Percentiles rank a stretch among this genome's conserved stretches.
These are phyloP conservation scores for Nitzschia sp. DNA, from an alignment of 108 stramenopile genomes.

Conservation along the genomic window DNA sequence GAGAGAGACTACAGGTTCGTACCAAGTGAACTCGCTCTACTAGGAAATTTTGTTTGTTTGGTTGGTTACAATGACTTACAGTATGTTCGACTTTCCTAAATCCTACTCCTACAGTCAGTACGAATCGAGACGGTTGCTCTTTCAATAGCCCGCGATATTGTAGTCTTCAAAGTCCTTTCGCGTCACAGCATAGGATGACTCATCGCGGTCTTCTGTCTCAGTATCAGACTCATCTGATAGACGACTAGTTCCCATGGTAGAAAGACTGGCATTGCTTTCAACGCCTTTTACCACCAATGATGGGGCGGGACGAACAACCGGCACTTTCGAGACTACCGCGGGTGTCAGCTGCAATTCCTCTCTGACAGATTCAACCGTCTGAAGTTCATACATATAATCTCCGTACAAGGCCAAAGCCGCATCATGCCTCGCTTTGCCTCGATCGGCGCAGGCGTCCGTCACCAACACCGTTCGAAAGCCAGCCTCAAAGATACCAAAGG, in stretches of 20 bases:
- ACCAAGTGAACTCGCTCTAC: too few species aligned
- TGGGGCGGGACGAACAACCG: not conserved
- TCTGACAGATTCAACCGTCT: slow-evolving; percentile 6
- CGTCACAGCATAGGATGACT: too few species aligned
- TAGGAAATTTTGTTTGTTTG: too few species aligned
- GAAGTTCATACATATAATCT: slow-evolving; percentile 69
- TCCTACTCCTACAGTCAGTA: too few species aligned
- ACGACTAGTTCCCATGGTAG: not conserved
- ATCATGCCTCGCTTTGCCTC: slow-evolving; percentile 55
- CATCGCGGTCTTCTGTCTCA: not conserved
- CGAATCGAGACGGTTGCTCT: too few species aligned
- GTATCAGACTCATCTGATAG: not conserved
- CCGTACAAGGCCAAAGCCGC: slow-evolving; percentile 68
- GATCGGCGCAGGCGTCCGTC: slow-evolving; percentile 63
- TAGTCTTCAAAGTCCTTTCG: not conserved
- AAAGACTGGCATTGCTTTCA: not conserved
- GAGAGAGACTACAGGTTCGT: too few species aligned
- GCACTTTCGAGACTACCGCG: not conserved
- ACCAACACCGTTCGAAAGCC: slow-evolving; percentile 63
- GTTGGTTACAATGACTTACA: too few species aligned
- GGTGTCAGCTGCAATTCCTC: not conserved
- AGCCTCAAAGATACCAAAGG: slow-evolving; percentile 70
- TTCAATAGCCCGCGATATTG: too few species aligned
- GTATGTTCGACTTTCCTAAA: too few species aligned
- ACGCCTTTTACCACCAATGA: not conserved